A percentile compares a stretch with the other conserved stretches of the same genome.
These are phyloP conservation scores for Amauroascus niger DNA, from an alignment of 2,329 filamentous ascomycete genomes.

Conservation along the genomic window DNA sequence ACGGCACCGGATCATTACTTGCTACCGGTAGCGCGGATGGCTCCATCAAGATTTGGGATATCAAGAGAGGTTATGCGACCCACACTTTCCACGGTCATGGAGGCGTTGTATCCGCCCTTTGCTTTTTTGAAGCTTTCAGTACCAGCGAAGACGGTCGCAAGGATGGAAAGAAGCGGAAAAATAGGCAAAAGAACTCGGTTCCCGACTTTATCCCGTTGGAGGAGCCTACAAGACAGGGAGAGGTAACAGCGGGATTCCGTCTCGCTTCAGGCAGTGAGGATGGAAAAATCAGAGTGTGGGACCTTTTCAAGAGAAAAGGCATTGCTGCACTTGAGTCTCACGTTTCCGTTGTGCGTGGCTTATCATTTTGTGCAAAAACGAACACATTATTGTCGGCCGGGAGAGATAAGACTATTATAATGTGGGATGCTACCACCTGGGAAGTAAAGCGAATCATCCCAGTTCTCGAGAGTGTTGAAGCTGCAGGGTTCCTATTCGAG, in stretches of 20 bases:
- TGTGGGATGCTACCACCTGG: conserved; percentile 85
- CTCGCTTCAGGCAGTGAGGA: conserved; percentile 90
- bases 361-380: conserved; percentile 69
- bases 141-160: conserved; percentile 25
- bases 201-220: conserved; percentile 23
- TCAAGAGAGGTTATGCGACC: conserved; percentile 77
- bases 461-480: conserved; percentile 75
- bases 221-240: neutral
- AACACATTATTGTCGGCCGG: conserved; percentile 72
- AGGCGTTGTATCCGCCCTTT: conserved; percentile 78
- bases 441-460: conserved; percentile 71
- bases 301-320: conserved; percentile 71
- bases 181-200: conserved; percentile 24
- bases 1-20: conserved; percentile 77
- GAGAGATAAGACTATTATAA: conserved; percentile 84
- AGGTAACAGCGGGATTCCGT: conserved; percentile 54
- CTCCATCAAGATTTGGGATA: conserved; percentile 93
- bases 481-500: conserved; percentile 64
- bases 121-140: conserved; percentile 63
- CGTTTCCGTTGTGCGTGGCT: conserved; percentile 80
- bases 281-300: conserved; percentile 84
- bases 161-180: conserved; percentile 37
- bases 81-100: conserved; percentile 93
- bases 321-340: conserved; percentile 78
- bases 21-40: conserved; percentile 92